Conservation (phyloP, 2,329 filamentous ascomycete species). For the Canariomyces notabilis region DNA sequence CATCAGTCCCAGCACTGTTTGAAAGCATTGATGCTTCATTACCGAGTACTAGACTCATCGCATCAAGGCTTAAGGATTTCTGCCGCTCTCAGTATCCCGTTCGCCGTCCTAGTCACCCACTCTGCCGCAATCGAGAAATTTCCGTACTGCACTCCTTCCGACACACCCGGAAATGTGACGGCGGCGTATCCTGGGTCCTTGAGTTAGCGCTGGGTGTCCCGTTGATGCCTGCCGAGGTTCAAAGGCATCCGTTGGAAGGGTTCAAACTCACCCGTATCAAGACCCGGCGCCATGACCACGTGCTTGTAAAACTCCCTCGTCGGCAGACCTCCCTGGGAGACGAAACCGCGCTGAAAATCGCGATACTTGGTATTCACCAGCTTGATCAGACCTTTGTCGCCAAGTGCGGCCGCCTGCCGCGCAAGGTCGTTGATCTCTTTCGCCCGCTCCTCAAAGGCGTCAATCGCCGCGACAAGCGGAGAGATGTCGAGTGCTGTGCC, state of each 20-base stretch:
- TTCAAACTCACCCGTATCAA: slow-evolving; percentile 33
- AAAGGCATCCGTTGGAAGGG: background rate
- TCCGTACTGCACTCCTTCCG: slow-evolving; percentile 59
- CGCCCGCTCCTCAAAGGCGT: slow-evolving; percentile 16
- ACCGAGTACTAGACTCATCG: too few species aligned
- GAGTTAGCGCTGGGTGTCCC: too few species aligned
- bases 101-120: slow-evolving; percentile 34
- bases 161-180: slow-evolving; percentile 51
- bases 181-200: slow-evolving; percentile 33
- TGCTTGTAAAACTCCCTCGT: slow-evolving; percentile 42
- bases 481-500: slow-evolving; percentile 34
- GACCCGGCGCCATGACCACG: slow-evolving; percentile 43
- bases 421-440: slow-evolving; percentile 2
- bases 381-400: slow-evolving; percentile 30
- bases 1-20: too few species aligned
- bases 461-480: slow-evolving; percentile 35
- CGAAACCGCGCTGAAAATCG: slow-evolving; percentile 45
- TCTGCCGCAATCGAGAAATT: slow-evolving; percentile 29
- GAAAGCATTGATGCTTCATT: too few species aligned
- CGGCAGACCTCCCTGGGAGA: slow-evolving; percentile 43
- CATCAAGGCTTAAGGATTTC: slow-evolving; percentile 32
- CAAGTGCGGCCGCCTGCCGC: slow-evolving; percentile 6
- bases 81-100: slow-evolving; percentile 32
- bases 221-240: too few species aligned
- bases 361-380: slow-evolving; percentile 43